These are phyloP conservation scores for Calonectria henricotiae DNA, from an alignment of 2,329 filamentous ascomycete species.

Conservation along the genomic window DNA sequence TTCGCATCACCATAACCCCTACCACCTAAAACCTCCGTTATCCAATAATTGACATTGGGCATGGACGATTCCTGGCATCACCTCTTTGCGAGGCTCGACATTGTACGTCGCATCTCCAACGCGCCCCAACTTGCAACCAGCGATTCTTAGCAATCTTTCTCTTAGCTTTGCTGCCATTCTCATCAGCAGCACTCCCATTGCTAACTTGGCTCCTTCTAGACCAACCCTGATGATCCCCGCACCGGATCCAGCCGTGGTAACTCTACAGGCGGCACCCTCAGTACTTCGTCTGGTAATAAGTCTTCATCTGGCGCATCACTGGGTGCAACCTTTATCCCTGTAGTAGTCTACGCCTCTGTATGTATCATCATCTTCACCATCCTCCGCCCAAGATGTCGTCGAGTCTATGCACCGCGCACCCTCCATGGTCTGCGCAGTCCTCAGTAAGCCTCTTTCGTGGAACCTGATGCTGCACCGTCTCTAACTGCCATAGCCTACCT, in stretches of 20 bases:
- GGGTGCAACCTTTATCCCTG: conserved; percentile 70
- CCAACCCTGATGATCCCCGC: conserved; percentile 54
- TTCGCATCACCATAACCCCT: background rate
- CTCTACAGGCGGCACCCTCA: conserved; percentile 57
- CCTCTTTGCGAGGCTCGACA: conserved; percentile 3
- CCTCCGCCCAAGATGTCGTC: conserved; percentile 64
- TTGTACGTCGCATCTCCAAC: background rate
- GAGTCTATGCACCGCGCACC: conserved; percentile 72
- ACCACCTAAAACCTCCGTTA: background rate
- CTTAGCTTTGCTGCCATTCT: background rate
- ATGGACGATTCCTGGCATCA: background rate
- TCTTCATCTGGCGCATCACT: conserved; percentile 58
- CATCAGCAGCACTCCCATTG: background rate
- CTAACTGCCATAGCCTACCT: conserved; percentile 64
- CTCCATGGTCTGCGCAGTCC: conserved; percentile 66
- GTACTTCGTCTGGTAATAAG: conserved; percentile 55
- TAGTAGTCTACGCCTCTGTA: conserved; percentile 66
- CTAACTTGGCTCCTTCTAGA: background rate
- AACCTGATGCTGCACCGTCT: conserved; percentile 44
- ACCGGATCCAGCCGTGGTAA: conserved; percentile 58
- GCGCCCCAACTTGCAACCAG: background rate
- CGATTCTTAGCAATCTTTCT: background rate
- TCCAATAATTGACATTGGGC: background rate
- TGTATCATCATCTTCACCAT: conserved; percentile 68
- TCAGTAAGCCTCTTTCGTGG: conserved; percentile 53